Base-by-base conservation (phyloP, 768 basidiomycete species). In the Hypholoma fasciculare region DNA sequence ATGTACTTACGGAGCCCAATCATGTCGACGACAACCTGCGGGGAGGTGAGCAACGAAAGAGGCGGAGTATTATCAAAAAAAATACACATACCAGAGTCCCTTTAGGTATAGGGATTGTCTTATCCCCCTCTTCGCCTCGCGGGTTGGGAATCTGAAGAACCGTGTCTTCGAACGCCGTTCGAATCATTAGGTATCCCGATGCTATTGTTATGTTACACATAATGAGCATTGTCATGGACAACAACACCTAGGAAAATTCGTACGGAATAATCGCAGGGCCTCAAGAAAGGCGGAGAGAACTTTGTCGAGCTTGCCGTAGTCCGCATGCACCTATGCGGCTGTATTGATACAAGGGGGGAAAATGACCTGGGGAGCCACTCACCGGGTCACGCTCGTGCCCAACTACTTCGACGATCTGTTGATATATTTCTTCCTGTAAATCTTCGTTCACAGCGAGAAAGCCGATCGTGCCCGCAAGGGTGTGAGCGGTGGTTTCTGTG, bases 401-500 rank as follows among this genome's bases (percentile, higher is more conserved):
- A 44, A 80, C 66, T 34, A 79, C 71, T 6, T 65, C 62, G 9
- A 71, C 54, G 17, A 83, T 78, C 39, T 84, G 76, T 12, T 78
- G 69, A 57, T 77, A 69, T 9, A 81, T 71, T 58, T 81, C 80
- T 14, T 80, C 69, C 67, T 85, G 83, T n/a, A 79, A 69, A 13
- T 80, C 76, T 4, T 76, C 71, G 63, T 82, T 60, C 12, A 80
- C 56, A 1, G 78, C 74, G n/a, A 86, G 68, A 62, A 77, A 75
- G 0, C 73, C 82, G 9, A 85, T 63, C 0, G 80, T 77, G 11
- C 74, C 82, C 1, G 80, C 76, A 1, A 85, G 71, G 0, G 74
- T 75, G 58, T 79, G 74, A 0, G 82, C 81, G 0, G 82, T 82
- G 1, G 81, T 84, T 69, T 83, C 81, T 54, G 27, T 38, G 6